Evolutionary conservation across 2,329 filamentous ascomycete species (phyloP).

Genomic region (Bimuria novae-zelandiae): DNA sequence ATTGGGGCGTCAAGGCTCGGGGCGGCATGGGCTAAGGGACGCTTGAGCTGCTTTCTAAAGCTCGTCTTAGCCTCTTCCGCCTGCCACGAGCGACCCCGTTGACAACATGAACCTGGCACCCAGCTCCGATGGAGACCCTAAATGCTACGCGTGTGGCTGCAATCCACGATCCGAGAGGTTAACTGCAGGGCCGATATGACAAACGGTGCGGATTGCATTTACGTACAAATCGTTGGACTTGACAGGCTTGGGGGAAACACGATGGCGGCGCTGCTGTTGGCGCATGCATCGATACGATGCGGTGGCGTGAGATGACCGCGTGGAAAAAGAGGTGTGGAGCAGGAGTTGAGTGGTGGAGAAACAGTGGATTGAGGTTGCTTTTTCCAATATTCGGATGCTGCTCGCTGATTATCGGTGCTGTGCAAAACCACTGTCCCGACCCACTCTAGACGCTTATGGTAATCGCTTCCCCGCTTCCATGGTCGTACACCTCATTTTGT

Average conservation of each 20-base stretch:
- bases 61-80: slow-evolving; percentile 1
- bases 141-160: neutral
- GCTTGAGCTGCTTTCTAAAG: neutral
- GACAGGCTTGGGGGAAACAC: neutral
- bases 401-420: too few species aligned
- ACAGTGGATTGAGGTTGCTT: neutral
- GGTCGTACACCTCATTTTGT: too few species aligned
- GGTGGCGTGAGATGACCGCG: neutral
- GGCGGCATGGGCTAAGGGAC: neutral
- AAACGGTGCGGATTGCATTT: neutral
- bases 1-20: neutral
- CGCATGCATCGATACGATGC: neutral
- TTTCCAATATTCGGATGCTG: too few species aligned
- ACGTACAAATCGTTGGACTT: neutral
- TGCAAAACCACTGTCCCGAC: too few species aligned
- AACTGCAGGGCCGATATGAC: neutral
- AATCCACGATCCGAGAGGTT: too few species aligned
- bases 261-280: neutral
- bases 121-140: neutral
- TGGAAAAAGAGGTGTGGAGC: neutral
- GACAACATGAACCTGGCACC: neutral
- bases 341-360: neutral
- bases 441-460: too few species aligned
- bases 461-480: too few species aligned
- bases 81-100: neutral